These are phyloP conservation scores for Musa beccarii DNA, from an alignment of 176 grass and related monocot genomes.

Conservation along the genomic window DNA sequence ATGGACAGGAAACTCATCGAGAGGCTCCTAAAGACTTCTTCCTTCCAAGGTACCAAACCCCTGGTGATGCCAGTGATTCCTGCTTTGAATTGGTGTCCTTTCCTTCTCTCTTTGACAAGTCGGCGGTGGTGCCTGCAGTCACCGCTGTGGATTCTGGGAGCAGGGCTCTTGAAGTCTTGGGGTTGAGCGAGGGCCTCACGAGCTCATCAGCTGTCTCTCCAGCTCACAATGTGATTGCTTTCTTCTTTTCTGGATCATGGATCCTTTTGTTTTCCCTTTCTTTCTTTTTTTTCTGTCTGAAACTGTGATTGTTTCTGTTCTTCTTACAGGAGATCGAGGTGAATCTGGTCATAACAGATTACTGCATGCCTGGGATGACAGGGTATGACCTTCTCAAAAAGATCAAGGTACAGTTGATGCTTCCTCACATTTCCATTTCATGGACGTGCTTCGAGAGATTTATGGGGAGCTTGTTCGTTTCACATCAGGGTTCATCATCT, in stretches of 20 bases:
- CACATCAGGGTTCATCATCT: conserved; percentile 23
- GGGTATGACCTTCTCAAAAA: conserved; percentile 35
- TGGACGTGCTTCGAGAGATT: not conserved
- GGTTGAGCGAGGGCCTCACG: conserved; percentile 3
- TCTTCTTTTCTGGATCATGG: not conserved
- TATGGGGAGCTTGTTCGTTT: not conserved
- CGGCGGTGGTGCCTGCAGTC: conserved; percentile 4
- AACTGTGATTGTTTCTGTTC: conserved; percentile 3
- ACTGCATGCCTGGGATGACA: conserved; percentile 32
- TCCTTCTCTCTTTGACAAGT: too few relatives aligned
- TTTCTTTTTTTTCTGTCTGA: not conserved
- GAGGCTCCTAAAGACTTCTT: conserved; percentile 35
- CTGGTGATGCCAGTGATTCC: too few relatives aligned
- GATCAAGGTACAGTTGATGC: conserved; percentile 24
- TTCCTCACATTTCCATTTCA: not conserved
- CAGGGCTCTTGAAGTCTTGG: conserved; percentile 34
- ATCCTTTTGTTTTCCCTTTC: not conserved
- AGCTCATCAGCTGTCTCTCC: not conserved
- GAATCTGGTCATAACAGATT: conserved; percentile 34
- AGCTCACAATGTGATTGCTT: conserved; percentile 1
- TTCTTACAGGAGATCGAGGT: conserved; percentile 29
- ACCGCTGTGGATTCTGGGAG: conserved; percentile 40
- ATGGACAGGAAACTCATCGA: conserved; percentile 39
- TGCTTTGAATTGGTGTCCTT: too few relatives aligned
- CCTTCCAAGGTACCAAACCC: conserved; percentile 26